phyloP scores from a whole-genome alignment of 495 filamentous ascomycete genomes.

The Aspergillus incahuasiensis region DNA sequence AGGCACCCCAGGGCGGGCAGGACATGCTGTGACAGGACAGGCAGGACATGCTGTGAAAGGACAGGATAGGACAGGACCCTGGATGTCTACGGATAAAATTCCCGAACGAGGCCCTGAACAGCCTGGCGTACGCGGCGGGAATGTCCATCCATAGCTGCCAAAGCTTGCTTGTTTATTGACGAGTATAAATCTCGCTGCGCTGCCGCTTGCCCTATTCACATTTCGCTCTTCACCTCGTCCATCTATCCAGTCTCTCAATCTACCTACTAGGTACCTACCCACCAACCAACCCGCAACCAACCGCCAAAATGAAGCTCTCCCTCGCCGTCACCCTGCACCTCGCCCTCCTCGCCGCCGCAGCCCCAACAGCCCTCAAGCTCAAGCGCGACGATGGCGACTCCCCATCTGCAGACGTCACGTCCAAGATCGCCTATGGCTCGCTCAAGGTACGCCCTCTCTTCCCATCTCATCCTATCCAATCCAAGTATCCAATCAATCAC shows the following conservation, averaged over 20 bases:
- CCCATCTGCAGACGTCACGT: background rate
- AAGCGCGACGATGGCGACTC: background rate
- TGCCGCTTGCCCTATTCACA: background rate
- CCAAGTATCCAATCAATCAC: background rate
- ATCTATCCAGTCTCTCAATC: background rate
- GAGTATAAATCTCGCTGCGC: background rate
- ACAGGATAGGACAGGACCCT: background rate
- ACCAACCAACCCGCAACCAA: background rate
- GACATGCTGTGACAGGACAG: too few relatives aligned
- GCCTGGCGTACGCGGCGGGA: background rate
- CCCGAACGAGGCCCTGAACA: background rate
- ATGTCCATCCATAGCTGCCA: background rate
- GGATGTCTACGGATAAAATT: background rate
- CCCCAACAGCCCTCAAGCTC: slow-evolving; percentile 16
- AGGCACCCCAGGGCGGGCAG: background rate
- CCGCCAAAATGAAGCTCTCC: slow-evolving; percentile 33
- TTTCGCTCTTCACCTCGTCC: background rate
- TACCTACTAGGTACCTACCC: background rate
- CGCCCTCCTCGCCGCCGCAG: slow-evolving; percentile 25
- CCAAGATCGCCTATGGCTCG: slow-evolving; percentile 8
- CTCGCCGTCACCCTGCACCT: slow-evolving; percentile 31
- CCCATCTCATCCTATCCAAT: background rate
- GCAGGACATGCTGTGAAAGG: too few relatives aligned
- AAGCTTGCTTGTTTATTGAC: background rate
- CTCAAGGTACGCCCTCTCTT: slow-evolving; percentile 6